Base-by-base conservation (phyloP, 805 yeast species). In the Pichia kluyveri region DNA sequence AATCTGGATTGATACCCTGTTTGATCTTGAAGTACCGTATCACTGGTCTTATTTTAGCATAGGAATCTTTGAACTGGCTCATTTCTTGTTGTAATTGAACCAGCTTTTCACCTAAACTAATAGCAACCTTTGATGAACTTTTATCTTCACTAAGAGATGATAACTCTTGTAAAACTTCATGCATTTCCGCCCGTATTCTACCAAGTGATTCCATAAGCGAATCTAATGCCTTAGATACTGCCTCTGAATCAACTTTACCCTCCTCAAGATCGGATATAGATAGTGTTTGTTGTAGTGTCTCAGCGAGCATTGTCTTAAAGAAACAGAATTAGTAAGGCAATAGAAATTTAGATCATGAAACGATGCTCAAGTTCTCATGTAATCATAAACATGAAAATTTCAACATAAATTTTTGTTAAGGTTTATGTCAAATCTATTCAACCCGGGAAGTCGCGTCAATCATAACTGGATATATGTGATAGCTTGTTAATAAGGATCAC, bases 1-100 rank as follows among this genome's bases (percentile, higher is more conserved):
- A 70, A 53, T 75, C 79, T 4, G 73, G 79, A 40, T 71, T 76
- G 48, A 73, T 68, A 0, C 80, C 80, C 43, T 71, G 61, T 50
- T 72, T 73, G 32, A 72, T 68, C 56, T 76, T 79, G 1, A 80
- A 68, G 51, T 73, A 67, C 52, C 76, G 67, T 40, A 77, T 72
- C 40, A 77, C 67, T 5, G 82, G 81, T 3, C 37, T 34, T 8
- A 34, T 14, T 14, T 15, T 12, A 14, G 37, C 17, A 34, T 14
- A 34, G n/a, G 37, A 9, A 3, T 34, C 37, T 9, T 34, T 34
- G 5, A 34, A 34, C 8, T 3, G 9, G 2, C 8, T 14, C 37
- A 34, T 34, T 15, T 44, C 17, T 15, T 8, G 15, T 15, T 34
- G 37, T 3, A 34, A 14, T 14, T 12, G 18, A 7, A 34, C 17